Evolutionary conservation across 306 rosid genomes (phyloP), one percentile per base, ranked within the genome.

Genomic region (Dicorynia guianensis): DNA sequence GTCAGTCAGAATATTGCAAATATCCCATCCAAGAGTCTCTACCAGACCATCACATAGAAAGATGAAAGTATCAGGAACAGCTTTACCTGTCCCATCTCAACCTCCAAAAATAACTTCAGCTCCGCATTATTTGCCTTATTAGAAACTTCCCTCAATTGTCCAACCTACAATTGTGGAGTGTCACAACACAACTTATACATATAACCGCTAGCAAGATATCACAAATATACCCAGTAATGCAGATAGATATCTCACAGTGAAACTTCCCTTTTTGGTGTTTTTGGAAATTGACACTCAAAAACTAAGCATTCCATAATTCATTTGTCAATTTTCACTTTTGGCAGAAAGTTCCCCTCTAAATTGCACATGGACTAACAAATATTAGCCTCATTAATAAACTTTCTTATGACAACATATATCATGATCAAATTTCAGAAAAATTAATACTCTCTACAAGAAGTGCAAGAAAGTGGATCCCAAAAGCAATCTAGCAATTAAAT

Each of bases 61-160:
- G 67, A 43, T 72, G 36, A 55, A 78, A 76, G 17, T 76, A 53
- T 13, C 6, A 36, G 63, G 49, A 58, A 75, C 80, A 59, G 69
- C 46, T 46, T 73, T 89, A 95, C 97, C 98, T 56, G 85, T 46
- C 91, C 97, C 43, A 66, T 72, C 74, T 90, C 97, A 34, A 90
- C 83, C 85, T 95, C 98, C 89, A 95, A 83, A 82, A 90, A 92
- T 80, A 95, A 80, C 75, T 84, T 90, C 35, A 95, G 84, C 76
- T 90, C 98, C 10, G 91, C 92, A 74, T 78, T 88, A 76, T 87
- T 80, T 35, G 90, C 80, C 79, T 88, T 88, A 66, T 84, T 90
- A 73, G 93, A 87, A 38, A 83, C 87, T 77, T 90, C 96, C 55
- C 94, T 90, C 71, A 93, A 79, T 49, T 90, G 98, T 46, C 91